These are phyloP conservation scores for Geotrichum restrictum DNA, from an alignment of 1,139 yeast species.

Conservation along the genomic window DNA sequence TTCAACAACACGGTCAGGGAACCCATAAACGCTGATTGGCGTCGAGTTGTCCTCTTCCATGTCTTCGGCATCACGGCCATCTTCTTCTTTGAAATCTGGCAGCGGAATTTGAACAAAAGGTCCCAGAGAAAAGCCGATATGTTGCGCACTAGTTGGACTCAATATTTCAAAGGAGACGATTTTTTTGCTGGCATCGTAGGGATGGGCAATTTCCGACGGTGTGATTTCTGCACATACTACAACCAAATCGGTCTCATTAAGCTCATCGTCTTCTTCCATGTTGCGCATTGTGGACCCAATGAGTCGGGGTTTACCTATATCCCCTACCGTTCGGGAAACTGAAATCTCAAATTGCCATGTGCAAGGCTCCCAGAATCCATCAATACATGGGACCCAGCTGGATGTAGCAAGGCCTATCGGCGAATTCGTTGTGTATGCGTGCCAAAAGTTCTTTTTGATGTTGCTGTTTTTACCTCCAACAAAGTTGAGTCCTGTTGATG, in stretches of 20 bases:
- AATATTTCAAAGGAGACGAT: slow-evolving; percentile 74
- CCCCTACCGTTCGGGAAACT: slow-evolving; percentile 74
- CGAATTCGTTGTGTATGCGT: slow-evolving; percentile 78
- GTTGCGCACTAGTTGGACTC: slow-evolving; percentile 89
- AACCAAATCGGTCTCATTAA: slow-evolving; percentile 54
- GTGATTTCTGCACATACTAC: slow-evolving; percentile 77
- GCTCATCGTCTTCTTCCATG: slow-evolving; percentile 42
- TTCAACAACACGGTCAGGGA: slow-evolving; percentile 53
- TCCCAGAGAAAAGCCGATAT: slow-evolving; percentile 94
- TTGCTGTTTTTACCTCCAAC: slow-evolving; percentile 48
- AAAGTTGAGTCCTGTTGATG: slow-evolving; percentile 73
- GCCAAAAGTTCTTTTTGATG: slow-evolving; percentile 55
- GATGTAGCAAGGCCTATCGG: slow-evolving; percentile 80
- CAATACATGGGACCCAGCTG: slow-evolving; percentile 95
- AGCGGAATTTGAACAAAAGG: slow-evolving; percentile 64
- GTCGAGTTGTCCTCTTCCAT: slow-evolving; percentile 37
- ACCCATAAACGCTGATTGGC: slow-evolving; percentile 53
- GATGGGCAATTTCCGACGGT: slow-evolving; percentile 47
- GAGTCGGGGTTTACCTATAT: slow-evolving; percentile 46
- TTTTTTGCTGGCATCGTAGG: slow-evolving; percentile 66
- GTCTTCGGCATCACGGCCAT: slow-evolving; percentile 40
- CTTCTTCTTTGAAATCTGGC: slow-evolving; percentile 39
- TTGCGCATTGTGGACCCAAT: slow-evolving; percentile 25
- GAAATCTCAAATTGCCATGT: slow-evolving; percentile 89
- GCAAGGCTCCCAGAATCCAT: slow-evolving; percentile 79